A percentile compares a stretch with the other conserved stretches of the same genome.
Conservation (phyloP, 257 asterid species). For the Anisodus tanguticus region DNA sequence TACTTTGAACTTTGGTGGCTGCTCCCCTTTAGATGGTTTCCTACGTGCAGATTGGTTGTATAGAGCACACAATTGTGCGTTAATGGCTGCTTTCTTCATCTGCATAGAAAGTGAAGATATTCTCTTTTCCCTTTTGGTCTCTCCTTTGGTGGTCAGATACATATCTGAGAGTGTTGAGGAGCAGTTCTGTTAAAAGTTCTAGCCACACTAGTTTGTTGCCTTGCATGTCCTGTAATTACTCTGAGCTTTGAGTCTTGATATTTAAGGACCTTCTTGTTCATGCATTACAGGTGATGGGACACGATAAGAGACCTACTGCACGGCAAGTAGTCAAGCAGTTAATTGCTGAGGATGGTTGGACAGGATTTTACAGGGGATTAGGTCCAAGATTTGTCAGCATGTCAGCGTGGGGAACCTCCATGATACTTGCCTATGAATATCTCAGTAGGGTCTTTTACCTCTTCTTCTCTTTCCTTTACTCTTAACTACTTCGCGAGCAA, state of each 20-base stretch:
- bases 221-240: constrained; percentile 18
- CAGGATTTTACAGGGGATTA: constrained; percentile 86
- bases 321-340: constrained; percentile 72
- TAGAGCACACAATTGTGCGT: not conserved
- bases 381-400: constrained; percentile 98
- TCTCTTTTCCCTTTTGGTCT: constrained; percentile 8
- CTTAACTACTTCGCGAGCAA: constrained; percentile 9
- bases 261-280: constrained; percentile 29
- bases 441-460: constrained; percentile 56
- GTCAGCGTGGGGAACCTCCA: constrained; percentile 99
- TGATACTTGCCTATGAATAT: constrained; percentile 97
- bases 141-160: constrained; percentile 8
- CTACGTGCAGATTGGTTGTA: not conserved
- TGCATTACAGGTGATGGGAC: constrained; percentile 72
- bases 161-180: not conserved
- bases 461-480: not conserved
- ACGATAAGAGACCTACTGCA: constrained; percentile 71
- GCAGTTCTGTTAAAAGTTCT: constrained; percentile 8
- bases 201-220: constrained; percentile 9
- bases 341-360: constrained; percentile 94
- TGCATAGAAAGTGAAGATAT: not conserved
- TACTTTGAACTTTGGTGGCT: not conserved
- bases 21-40: not conserved
- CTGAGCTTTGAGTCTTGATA: constrained; percentile 14
- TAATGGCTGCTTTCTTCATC: constrained; percentile 8